A percentile compares a stretch with the other conserved stretches of the same genome.
These are phyloP conservation scores for Wickerhamomyces xylosicus DNA, from an alignment of 805 yeast species.

Conservation along the genomic window DNA sequence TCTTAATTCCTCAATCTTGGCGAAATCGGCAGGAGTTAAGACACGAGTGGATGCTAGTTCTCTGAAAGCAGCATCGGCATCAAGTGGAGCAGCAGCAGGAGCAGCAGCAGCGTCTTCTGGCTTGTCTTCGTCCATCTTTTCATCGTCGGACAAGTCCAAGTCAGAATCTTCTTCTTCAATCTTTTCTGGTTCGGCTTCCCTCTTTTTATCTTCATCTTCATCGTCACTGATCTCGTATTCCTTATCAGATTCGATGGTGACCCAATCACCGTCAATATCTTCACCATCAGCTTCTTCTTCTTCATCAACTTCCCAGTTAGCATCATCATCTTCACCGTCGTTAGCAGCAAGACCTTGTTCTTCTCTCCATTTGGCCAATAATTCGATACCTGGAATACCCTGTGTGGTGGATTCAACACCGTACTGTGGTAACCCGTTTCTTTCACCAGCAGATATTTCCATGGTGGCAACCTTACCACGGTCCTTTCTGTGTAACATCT, in stretches of 20 bases:
- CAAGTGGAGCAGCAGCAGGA: slow-evolving; percentile 23
- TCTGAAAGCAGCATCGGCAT: slow-evolving; percentile 34
- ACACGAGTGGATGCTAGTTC: slow-evolving; percentile 65
- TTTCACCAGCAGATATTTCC: slow-evolving; percentile 57
- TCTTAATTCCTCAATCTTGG: slow-evolving; percentile 82
- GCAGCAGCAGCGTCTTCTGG: slow-evolving; percentile 18
- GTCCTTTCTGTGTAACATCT: slow-evolving; percentile 82
- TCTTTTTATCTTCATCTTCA: slow-evolving; percentile 26
- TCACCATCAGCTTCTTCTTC: slow-evolving; percentile 37
- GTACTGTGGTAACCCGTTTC: slow-evolving; percentile 44
- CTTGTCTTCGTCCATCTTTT: slow-evolving; percentile 21
- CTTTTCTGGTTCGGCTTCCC: slow-evolving; percentile 27
- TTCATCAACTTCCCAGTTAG: slow-evolving; percentile 40
- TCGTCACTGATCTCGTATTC: slow-evolving; percentile 52
- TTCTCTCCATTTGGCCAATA: slow-evolving; percentile 78
- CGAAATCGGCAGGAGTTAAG: slow-evolving; percentile 96
- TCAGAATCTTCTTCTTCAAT: slow-evolving; percentile 47
- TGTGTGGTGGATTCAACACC: slow-evolving; percentile 64
- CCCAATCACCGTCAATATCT: slow-evolving; percentile 89
- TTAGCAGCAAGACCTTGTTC: slow-evolving; percentile 44
- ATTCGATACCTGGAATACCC: slow-evolving; percentile 87
- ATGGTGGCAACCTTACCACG: slow-evolving; percentile 89
- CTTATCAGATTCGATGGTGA: slow-evolving; percentile 71
- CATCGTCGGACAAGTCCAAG: slow-evolving; percentile 28
- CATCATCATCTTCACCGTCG: slow-evolving; percentile 53